phyloP scores from a whole-genome alignment of 306 rosid species.

The Lathyrus aphaca region DNA sequence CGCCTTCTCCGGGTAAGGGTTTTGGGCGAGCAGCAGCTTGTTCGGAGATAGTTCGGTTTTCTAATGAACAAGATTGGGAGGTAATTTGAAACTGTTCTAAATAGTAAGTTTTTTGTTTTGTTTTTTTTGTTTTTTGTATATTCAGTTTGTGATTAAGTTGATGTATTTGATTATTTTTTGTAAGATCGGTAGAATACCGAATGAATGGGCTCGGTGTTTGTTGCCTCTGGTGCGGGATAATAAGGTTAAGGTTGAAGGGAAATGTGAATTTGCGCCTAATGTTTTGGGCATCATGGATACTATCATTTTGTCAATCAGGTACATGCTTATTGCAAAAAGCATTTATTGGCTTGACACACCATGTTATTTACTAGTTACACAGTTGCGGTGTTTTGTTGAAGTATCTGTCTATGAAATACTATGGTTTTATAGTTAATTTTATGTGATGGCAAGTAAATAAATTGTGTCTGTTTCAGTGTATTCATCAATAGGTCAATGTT shows the following conservation, averaged over 20 bases:
- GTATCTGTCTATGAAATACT: not conserved
- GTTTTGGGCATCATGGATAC: constrained; percentile 81
- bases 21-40: constrained; percentile 61
- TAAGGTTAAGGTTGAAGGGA: constrained; percentile 73
- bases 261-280: constrained; percentile 69
- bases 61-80: constrained; percentile 72
- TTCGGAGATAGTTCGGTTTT: constrained; percentile 88
- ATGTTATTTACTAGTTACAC: not conserved
- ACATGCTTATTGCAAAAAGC: constrained; percentile 7
- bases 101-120: not conserved
- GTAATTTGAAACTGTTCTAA: constrained; percentile 40
- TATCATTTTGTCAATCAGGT: constrained; percentile 76
- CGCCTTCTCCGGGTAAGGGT: constrained; percentile 63
- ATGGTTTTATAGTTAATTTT: not conserved
- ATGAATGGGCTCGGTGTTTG: constrained; percentile 93
- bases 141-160: constrained; percentile 32
- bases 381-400: constrained; percentile 1
- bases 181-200: constrained; percentile 94
- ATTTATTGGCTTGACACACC: not conserved
- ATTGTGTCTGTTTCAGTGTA: constrained; percentile 51
- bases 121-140: no score
- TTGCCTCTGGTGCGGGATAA: constrained; percentile 82
- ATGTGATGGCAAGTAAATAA: constrained; percentile 33
- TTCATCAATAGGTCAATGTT: constrained; percentile 74
- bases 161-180: constrained; percentile 20